Percentiles rank a stretch among this genome's conserved stretches.
phyloP scores from a whole-genome alignment of 257 asterid species.

The Solanum ossicruentum region DNA sequence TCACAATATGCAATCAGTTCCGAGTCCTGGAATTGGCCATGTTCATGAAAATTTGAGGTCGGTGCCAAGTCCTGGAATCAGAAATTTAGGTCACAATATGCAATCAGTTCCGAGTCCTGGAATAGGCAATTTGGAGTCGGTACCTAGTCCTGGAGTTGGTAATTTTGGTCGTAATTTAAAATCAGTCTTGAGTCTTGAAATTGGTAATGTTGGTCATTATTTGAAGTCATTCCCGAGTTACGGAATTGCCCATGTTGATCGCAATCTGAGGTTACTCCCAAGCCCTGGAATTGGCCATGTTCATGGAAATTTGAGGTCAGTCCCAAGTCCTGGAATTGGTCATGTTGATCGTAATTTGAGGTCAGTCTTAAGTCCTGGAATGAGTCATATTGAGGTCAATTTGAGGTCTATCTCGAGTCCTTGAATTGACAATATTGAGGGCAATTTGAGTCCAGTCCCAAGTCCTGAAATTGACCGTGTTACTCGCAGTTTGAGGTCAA shows the following conservation, averaged over 20 bases:
- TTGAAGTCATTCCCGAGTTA: neutral
- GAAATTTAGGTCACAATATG: neutral
- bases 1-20: neutral
- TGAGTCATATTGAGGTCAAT: neutral
- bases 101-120: neutral
- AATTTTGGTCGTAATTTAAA: too few species aligned
- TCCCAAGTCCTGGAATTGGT: neutral
- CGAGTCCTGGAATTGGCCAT: neutral
- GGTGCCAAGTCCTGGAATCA: neutral
- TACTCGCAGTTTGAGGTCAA: neutral
- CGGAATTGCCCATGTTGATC: too few species aligned
- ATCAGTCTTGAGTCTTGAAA: too few species aligned
- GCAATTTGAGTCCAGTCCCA: neutral
- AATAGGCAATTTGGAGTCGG: too few species aligned
- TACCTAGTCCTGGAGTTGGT: too few species aligned
- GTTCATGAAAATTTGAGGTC: neutral
- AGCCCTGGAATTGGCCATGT: neutral
- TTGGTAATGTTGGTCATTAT: too few species aligned
- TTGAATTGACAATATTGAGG: neutral
- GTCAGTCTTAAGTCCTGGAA: neutral
- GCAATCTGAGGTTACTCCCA: neutral
- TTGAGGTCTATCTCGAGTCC: neutral
- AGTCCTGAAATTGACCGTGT: neutral
- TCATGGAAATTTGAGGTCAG: neutral
- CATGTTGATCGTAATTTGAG: neutral